Base-by-base conservation (phyloP, 768 basidiomycete genomes). In the Xerocomellus intermedius region DNA sequence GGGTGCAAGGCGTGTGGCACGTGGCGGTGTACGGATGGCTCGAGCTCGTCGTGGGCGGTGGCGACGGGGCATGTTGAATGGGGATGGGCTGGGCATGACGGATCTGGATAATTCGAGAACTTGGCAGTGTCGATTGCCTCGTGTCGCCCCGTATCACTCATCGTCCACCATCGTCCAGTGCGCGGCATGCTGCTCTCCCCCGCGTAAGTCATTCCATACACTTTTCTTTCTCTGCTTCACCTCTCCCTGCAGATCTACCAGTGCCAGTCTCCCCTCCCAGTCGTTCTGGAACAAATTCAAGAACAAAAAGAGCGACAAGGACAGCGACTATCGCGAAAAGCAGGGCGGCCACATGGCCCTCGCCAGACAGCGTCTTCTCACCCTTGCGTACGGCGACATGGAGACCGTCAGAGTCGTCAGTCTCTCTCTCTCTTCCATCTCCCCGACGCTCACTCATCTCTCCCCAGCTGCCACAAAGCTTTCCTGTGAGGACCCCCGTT, bases 301-400 rank as follows among this genome's bases (percentile, higher is more conserved):
- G 73, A 78, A 82, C 58, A 71, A 71, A 24, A 89, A 87, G 74
- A 70, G 63, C 55, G 69, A 76, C 70, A 88, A 87, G 75, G 85
- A 89, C 53, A 73, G 71, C 61, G 84, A 86, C n/a, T 73, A 80
- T 59, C 77, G 81, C 61, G 76, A 80, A 45, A 74, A 72, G 50
- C 77, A 79, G 28, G 74, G 78, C 1, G 74, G 78, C 1, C 80
- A 80, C 21, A 87, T 89, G 84, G 82, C 87, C 4, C 78, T 91
- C 62, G 78, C 85, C 24, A 75, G 89, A 51, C 86, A 87, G 61
- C 83, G 87, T 56, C 82, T 91, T 60, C 79, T 94, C 62, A 94
- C 91, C 55, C 82, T 94, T 54, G 85, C 83, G 9, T 90, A 86
- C 69, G 87, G 78, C 51, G 91, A 93, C 37, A 89, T 91, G 86